Base-by-base conservation (phyloP, 768 basidiomycete species). In the Cystobasidium ongulense region DNA sequence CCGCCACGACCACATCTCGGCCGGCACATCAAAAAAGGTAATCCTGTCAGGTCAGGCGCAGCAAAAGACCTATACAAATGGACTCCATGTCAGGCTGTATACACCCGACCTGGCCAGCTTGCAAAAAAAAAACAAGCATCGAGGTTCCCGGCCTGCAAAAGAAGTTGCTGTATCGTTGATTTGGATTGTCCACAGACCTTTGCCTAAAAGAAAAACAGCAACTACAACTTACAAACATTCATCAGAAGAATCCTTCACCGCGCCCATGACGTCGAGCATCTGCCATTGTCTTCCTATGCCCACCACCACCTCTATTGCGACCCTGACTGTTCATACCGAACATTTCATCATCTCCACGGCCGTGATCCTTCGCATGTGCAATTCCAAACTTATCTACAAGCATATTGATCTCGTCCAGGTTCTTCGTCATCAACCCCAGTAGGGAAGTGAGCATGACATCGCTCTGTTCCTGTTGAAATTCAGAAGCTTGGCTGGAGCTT, bases 341-440 rank as follows among this genome's bases (percentile, higher is more conserved):
- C 21, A 38, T 18, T 4, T 64, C 63, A 25, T 64, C 65, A 29
- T 52, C 65, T 18, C 46, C 41, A 29, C n/a, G 27, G 17, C 27
- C 41, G 11, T 18, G 36, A 8, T 61, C 68, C 31, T 31, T 33
- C 13, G 52, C 23, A 27, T 71, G 68, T 1, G 27, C 33, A n/a
- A 71, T 27, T 3, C 53, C 50, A 38, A 71, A 71, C 54, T 59
- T 71, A 38, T 71, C 68, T 10, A 71, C 54, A 1, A 71, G 68
- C n/a, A 41, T 61, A 36, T 71, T 71, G 8, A 54, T 54, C 25
- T 17, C n/a, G 29, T 71, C 68, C 5, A 71, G 54, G 31, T 59
- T 71, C 15, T 54, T 33, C 15, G 68, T 71, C 68, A 71, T 71
- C 13, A 27, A 35, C 7, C 68, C 68, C 11, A 71, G 43, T 17